Evolutionary conservation across 495 filamentous ascomycete genomes (phyloP).

Genomic region (Podospora pseudocomata): DNA sequence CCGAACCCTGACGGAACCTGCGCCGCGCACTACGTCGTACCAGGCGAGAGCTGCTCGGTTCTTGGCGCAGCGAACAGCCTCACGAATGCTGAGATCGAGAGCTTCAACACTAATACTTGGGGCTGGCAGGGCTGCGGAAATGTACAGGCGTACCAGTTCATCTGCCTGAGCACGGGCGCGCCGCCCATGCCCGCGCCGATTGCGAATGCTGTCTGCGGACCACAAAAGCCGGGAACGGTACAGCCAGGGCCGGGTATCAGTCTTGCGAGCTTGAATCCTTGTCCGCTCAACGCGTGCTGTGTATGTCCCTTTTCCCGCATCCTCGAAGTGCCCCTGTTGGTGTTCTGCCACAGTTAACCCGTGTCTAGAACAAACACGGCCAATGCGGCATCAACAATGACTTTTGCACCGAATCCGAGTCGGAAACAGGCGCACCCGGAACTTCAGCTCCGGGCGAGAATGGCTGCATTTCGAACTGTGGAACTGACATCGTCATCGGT

Average conservation of each 20-base stretch:
- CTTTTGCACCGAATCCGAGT: too few relatives aligned
- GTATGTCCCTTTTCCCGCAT: too few relatives aligned
- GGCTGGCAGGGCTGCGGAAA: conserved; percentile 45
- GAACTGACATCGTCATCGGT: conserved; percentile 23
- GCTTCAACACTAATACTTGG: conserved; percentile 47
- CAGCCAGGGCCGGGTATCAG: conserved; percentile 16
- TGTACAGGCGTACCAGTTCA: conserved; percentile 30
- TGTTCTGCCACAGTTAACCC: too few relatives aligned
- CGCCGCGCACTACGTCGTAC: conserved; percentile 30
- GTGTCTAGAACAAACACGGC: too few relatives aligned
- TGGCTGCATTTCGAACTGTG: conserved; percentile 47
- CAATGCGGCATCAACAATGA: background rate
- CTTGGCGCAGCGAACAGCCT: conserved; percentile 32
- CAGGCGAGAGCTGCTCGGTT: conserved; percentile 34
- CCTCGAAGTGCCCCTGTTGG: too few relatives aligned
- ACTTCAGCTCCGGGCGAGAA: background rate
- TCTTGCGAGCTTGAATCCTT: conserved; percentile 29
- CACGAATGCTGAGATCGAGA: conserved; percentile 34
- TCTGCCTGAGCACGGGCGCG: conserved; percentile 46
- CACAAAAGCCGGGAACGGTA: conserved; percentile 36
- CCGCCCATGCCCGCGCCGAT: conserved; percentile 43
- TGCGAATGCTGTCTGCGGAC: conserved; percentile 41
- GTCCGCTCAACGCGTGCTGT: conserved; percentile 24
- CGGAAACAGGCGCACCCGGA: too few relatives aligned
- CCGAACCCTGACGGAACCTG: conserved; percentile 41